These are phyloP conservation scores for Aspergillus floridensis DNA, from an alignment of 2,329 filamentous ascomycete genomes.

Conservation along the genomic window DNA sequence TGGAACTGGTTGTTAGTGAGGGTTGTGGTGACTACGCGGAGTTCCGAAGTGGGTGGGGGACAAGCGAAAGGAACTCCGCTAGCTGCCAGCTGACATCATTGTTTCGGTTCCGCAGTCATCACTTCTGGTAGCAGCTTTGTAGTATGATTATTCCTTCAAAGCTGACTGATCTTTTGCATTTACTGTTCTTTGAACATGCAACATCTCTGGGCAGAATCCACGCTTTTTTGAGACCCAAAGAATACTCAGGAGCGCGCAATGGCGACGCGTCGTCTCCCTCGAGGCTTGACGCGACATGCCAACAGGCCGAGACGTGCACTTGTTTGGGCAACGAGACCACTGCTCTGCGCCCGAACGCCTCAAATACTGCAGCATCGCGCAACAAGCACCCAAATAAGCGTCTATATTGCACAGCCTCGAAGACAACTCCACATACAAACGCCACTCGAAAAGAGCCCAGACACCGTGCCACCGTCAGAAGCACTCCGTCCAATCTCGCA, in stretches of 20 bases:
- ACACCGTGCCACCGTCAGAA: not conserved
- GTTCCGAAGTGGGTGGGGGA: not conserved
- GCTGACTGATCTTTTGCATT: too few species aligned
- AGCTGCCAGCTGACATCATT: not conserved
- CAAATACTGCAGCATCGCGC: not conserved
- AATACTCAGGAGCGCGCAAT: not conserved
- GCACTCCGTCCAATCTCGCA: constrained; percentile 2
- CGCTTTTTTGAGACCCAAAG: not conserved
- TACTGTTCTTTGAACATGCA: too few species aligned
- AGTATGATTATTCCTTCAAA: not conserved
- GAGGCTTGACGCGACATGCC: not conserved
- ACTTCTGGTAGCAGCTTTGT: not conserved
- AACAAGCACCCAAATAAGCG: not conserved
- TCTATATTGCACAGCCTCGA: too few species aligned
- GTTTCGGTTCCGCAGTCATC: not conserved
- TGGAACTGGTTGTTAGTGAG: not conserved
- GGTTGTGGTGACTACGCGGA: not conserved
- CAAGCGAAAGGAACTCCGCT: not conserved
- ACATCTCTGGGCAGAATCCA: too few species aligned
- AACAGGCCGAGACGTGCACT: not conserved
- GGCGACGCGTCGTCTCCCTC: not conserved
- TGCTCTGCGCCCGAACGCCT: not conserved
- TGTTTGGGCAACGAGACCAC: not conserved
- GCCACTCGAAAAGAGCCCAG: not conserved
- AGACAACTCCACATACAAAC: not conserved